Evolutionary conservation across 2,329 filamentous ascomycete genomes (phyloP), one percentile per base, ranked within the genome.

Genomic region (Epichloe scottii): DNA sequence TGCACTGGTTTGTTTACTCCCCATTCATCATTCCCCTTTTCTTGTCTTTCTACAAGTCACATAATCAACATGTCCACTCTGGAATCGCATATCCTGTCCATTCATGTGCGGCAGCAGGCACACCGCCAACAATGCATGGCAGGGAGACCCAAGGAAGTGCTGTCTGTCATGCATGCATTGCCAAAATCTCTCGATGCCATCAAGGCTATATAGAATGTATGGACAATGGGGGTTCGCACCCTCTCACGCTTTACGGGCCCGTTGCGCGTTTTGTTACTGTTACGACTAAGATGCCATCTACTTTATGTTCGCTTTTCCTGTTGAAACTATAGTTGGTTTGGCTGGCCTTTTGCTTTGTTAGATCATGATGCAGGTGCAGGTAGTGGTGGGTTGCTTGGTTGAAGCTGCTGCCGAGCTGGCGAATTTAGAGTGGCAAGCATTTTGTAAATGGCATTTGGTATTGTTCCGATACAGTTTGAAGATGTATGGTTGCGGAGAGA

Each of bases 211-310:
- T 65, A 68, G 65, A 62, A 52, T 66, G 62, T 62, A 66, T 57
- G 63, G 65, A 63, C 58, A 60, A 62, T 59, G 56, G 60, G 60
- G 66, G 66, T 66, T 68, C 64, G 59, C 64, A 56, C 63, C 63
- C 63, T 56, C 56, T 58, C 49, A 45, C 44, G 60, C 54, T 57
- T 57, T 51, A 37, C 42, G 47, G 61, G 58, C 58, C 59, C 58
- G 57, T 54, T 57, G 57, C 59, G 58, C 61, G 58, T 62, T 62
- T 58, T 62, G 53, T 58, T 62, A 59, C 59, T 64, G 58, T 55
- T 58, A 60, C 56, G 58, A 60, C 55, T 59, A 58, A 59, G 54
- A 61, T 60, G 58, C 52, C 54, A 57, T 59, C 55, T 58, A 56
- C 55, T 42, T 38, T 50, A 56, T 51, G 57, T 17, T 50, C 48